Conservation (phyloP, 2,329 filamentous ascomycete genomes). For the Phyllosticta citrichinensis region DNA sequence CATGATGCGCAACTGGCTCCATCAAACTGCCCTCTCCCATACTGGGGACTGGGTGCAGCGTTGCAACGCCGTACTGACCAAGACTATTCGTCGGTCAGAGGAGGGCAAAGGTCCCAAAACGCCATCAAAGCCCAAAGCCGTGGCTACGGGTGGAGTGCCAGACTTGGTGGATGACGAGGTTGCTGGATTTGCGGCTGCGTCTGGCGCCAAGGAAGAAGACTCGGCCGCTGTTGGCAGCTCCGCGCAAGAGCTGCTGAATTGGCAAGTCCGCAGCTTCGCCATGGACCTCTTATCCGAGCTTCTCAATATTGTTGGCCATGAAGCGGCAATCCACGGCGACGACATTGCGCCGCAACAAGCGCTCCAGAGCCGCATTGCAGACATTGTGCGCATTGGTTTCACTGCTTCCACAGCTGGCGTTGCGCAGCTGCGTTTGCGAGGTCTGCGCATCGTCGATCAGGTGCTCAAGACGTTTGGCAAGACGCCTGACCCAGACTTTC, state of each 20-base stretch:
- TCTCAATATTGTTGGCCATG: slow-evolving; percentile 67
- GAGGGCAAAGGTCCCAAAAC: slow-evolving; percentile 37
- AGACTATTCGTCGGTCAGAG: slow-evolving; percentile 57
- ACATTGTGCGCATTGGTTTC: slow-evolving; percentile 94
- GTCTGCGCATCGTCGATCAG: slow-evolving; percentile 86
- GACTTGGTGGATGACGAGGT: slow-evolving; percentile 95
- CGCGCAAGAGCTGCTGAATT: slow-evolving; percentile 78
- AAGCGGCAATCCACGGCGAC: slow-evolving; percentile 60
- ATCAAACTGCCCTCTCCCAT: slow-evolving; percentile 73
- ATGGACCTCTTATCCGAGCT: slow-evolving; percentile 83
- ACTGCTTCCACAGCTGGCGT: slow-evolving; percentile 93
- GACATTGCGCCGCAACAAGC: slow-evolving; percentile 68
- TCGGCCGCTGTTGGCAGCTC: slow-evolving; percentile 28
- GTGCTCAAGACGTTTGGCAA: slow-evolving; percentile 93
- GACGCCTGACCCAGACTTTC: slow-evolving; percentile 89
- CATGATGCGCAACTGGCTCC: slow-evolving; percentile 86
- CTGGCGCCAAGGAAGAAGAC: slow-evolving; percentile 43
- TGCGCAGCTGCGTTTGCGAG: slow-evolving; percentile 79
- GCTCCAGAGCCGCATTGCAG: slow-evolving; percentile 73
- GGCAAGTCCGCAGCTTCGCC: slow-evolving; percentile 92
- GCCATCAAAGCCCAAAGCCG: slow-evolving; percentile 32
- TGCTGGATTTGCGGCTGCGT: slow-evolving; percentile 79
- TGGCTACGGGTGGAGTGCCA: slow-evolving; percentile 38
- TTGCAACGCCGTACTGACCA: slow-evolving; percentile 80
- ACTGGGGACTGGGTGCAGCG: slow-evolving; percentile 79